Percentiles rank a stretch among this genome's conserved stretches.
Conservation (phyloP, 805 yeast species). For the Cyberlindnera euphorbiae region DNA sequence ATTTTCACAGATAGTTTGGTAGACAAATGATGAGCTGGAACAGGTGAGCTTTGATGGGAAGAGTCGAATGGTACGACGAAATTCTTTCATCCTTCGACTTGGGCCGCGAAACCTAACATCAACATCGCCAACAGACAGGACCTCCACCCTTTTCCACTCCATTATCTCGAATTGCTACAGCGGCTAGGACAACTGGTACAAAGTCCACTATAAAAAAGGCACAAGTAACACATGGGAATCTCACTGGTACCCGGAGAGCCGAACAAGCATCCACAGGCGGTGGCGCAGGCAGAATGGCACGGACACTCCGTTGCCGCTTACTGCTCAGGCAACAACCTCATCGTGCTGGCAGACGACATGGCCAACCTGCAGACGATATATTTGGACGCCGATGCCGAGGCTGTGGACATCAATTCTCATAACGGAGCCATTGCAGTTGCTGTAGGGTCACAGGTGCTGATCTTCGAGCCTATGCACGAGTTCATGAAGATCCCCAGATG, state of each 20-base stretch:
- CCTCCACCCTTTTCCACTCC: too few species aligned
- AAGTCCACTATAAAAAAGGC: too few species aligned
- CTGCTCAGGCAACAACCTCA: slow-evolving; percentile 84
- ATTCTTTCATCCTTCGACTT: too few species aligned
- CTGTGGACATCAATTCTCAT: slow-evolving; percentile 56
- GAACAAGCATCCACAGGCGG: slow-evolving; percentile 48
- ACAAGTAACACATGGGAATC: too few species aligned
- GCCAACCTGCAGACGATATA: slow-evolving; percentile 71
- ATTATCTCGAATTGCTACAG: too few species aligned
- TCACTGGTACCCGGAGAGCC: slow-evolving; percentile 86
- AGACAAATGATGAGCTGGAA: too few species aligned
- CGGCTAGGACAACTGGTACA: too few species aligned
- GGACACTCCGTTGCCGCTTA: slow-evolving; percentile 56
- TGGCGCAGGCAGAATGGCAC: slow-evolving; percentile 62
- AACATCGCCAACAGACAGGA: too few species aligned
- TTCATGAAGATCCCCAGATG: slow-evolving; percentile 40
- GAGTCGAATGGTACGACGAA: too few species aligned
- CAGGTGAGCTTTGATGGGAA: too few species aligned
- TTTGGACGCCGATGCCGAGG: slow-evolving; percentile 57
- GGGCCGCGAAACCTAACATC: too few species aligned
- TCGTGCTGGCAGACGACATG: slow-evolving; percentile 51
- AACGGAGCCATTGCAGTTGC: slow-evolving; percentile 63
- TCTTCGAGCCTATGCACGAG: slow-evolving; percentile 54
- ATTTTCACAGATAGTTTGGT: slow-evolving; percentile 5
- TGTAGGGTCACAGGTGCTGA: slow-evolving; percentile 35